Evolutionary conservation across 164 flowering plant species (phyloP).

Genomic region (Macadamia tetraphylla): DNA sequence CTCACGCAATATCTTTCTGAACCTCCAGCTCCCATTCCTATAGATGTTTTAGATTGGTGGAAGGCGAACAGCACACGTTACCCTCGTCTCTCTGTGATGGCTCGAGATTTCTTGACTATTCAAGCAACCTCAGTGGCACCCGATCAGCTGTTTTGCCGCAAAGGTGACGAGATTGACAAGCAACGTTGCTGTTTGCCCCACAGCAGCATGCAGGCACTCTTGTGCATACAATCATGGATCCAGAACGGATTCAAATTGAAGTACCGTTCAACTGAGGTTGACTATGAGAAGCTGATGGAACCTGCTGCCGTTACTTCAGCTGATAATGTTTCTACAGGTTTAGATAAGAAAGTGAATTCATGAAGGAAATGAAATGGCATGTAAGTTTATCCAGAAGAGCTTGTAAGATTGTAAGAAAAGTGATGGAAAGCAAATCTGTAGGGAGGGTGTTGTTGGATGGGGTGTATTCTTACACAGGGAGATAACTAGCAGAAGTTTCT

Average conservation of each 20-base stretch:
- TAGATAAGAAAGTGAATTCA: constrained; percentile 33
- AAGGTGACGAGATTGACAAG: constrained; percentile 69
- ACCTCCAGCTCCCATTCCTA: constrained; percentile 69
- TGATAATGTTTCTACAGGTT: constrained; percentile 19
- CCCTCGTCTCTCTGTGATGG: constrained; percentile 86
- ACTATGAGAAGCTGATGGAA: constrained; percentile 58
- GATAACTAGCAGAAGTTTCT: neutral
- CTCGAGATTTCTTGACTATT: constrained; percentile 79
- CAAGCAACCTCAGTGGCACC: constrained; percentile 77
- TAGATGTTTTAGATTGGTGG: constrained; percentile 96
- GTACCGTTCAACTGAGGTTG: constrained; percentile 48
- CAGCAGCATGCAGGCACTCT: constrained; percentile 41
- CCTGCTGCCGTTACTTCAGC: constrained; percentile 21
- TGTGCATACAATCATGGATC: constrained; percentile 64
- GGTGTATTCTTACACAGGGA: neutral
- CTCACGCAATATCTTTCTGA: constrained; percentile 85
- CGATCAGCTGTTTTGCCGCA: constrained; percentile 61
- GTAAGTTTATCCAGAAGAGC: neutral
- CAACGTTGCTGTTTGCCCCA: constrained; percentile 51
- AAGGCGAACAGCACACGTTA: constrained; percentile 72
- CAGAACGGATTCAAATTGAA: constrained; percentile 51
- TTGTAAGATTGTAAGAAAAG: neutral
- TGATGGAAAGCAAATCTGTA: neutral
- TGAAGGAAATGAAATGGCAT: constrained; percentile 3
- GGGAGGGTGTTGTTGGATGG: neutral